Percentiles rank a stretch among this genome's conserved stretches.
phyloP scores from a whole-genome alignment of 2,329 filamentous ascomycete species.

The Cladophialophora exuberans region DNA sequence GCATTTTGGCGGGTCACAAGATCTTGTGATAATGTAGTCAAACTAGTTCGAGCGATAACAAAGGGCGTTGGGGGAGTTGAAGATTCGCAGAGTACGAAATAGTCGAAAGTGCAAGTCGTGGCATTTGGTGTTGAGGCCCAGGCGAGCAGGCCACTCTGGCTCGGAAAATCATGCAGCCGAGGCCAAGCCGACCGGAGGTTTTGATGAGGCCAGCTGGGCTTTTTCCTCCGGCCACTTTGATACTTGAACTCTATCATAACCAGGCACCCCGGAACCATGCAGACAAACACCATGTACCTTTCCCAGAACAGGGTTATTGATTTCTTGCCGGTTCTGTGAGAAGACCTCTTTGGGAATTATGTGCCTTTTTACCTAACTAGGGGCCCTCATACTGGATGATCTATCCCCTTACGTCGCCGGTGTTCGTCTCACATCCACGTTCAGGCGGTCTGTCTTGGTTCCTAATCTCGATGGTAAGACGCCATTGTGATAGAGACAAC shows the following conservation, averaged over 20 bases:
- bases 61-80: not conserved
- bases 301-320: not conserved
- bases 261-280: not conserved
- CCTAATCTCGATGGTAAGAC: too few species aligned
- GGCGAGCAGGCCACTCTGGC: not conserved
- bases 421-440: too few species aligned
- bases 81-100: too few species aligned
- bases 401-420: too few species aligned
- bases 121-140: not conserved
- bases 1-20: conserved; percentile 26
- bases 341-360: conserved; percentile 8
- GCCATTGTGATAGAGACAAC: too few species aligned
- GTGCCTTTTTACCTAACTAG: too few species aligned
- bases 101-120: not conserved
- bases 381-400: too few species aligned
- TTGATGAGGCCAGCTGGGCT: not conserved
- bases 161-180: not conserved
- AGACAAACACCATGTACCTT: not conserved
- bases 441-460: too few species aligned
- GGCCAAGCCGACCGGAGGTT: too few species aligned
- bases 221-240: not conserved
- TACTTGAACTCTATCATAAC: not conserved
- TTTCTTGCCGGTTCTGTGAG: not conserved
- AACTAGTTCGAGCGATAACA: too few species aligned
- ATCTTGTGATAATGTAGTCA: too few species aligned